Evolutionary conservation across 495 filamentous ascomycete species (phyloP).

Genomic region (Aspergillus funiculosus): DNA sequence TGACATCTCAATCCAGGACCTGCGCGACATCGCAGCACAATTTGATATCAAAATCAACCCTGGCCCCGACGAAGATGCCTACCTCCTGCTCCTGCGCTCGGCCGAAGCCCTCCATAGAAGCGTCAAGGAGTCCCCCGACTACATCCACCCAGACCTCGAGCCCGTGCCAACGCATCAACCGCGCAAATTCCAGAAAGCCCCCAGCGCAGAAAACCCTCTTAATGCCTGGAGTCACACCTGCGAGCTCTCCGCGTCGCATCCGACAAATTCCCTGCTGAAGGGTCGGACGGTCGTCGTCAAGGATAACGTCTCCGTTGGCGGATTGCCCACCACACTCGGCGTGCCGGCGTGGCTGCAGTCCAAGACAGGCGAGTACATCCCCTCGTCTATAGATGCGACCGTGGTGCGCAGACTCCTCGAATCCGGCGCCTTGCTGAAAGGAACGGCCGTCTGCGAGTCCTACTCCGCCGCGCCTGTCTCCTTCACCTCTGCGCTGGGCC

Average conservation of each 20-base stretch:
- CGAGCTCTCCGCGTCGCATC: conserved; percentile 16
- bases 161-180: not conserved
- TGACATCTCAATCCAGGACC: not conserved
- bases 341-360: conserved; percentile 25
- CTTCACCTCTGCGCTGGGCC: conserved; percentile 38
- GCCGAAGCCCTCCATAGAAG: conserved; percentile 1
- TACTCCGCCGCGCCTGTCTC: conserved; percentile 31
- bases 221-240: conserved; percentile 35
- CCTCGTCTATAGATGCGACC: conserved; percentile 32
- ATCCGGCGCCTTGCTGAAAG: conserved; percentile 32
- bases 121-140: not conserved
- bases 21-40: not conserved
- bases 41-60: not conserved
- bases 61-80: not conserved
- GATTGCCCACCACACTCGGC: conserved; percentile 30
- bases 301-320: conserved; percentile 33
- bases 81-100: conserved; percentile 1
- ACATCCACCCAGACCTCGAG: not conserved
- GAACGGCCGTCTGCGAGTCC: conserved; percentile 40
- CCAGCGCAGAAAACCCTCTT: conserved; percentile 27
- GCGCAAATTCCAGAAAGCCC: not conserved
- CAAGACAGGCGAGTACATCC: conserved; percentile 18
- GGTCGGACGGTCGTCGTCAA: conserved; percentile 32
- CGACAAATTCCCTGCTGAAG: conserved; percentile 16
- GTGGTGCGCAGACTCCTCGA: conserved; percentile 37